Base-by-base conservation (phyloP, 768 basidiomycete species). In the Kwoniella pini region DNA sequence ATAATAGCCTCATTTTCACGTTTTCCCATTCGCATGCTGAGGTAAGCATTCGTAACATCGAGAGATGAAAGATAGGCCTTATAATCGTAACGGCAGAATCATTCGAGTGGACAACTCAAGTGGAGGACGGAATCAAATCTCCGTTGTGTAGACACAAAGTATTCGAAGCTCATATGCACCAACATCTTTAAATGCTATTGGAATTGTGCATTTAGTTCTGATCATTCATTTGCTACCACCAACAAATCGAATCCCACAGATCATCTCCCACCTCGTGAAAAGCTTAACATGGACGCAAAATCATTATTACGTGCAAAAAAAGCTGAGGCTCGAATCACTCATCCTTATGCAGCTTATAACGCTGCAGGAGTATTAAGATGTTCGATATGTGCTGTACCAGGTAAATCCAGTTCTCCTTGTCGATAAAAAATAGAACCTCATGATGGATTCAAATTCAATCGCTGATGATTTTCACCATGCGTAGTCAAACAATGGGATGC, bases 401-500 rank as follows among this genome's bases (percentile, higher is more conserved):
- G 76, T 77, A 46, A 59, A n/a, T n/a, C n/a, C n/a, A n/a, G n/a
- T n/a, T n/a, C n/a, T n/a, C n/a, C n/a, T n/a, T n/a, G n/a, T n/a
- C n/a, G n/a, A n/a, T n/a, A n/a, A n/a, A n/a, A n/a, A n/a, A n/a
- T n/a, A n/a, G n/a, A n/a, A n/a, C n/a, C n/a, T n/a, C n/a, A n/a
- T n/a, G n/a, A n/a, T n/a, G n/a, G n/a, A n/a, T n/a, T n/a, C 42
- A 43, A 44, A 6, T 19, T 44, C 43, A 44, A 15, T 24, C 21
- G 46, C 13, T 15, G 13, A 19, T 13, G 24, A 21, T 27, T 15
- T 27, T 51, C 17, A n/a, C 7, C 10, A 31, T 48, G 36, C 12
- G 10, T 40, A 77, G 76, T 74, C 15, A 70, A 69, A 56, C 71
- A 77, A 56, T 77, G 76, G 76, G 71, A 74, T 27, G 76, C 71